A percentile compares a stretch with the other conserved stretches of the same genome.
Evolutionary conservation across 208 protist genomes (phyloP).

Genomic region (Trypanosoma vivax): DNA sequence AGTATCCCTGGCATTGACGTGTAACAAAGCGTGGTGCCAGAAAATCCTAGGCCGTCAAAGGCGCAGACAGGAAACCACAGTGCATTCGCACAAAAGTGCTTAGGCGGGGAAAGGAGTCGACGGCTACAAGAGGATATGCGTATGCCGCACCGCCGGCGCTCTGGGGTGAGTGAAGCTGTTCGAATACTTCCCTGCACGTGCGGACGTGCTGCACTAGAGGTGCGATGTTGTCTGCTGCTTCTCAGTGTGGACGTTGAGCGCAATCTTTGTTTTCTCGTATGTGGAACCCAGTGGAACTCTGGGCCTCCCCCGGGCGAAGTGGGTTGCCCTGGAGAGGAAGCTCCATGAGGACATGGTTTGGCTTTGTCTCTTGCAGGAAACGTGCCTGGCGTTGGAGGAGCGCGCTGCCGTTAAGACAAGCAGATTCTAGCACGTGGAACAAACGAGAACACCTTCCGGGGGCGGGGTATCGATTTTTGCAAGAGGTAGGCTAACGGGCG

Average conservation of each 20-base stretch:
- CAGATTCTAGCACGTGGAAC: slow-evolving; percentile 9
- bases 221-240: not conserved
- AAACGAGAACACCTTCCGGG: slow-evolving; percentile 2
- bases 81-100: not conserved
- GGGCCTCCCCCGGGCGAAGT: too few relatives aligned
- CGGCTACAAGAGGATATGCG: slow-evolving; percentile 11
- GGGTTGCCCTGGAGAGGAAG: too few relatives aligned
- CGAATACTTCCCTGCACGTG: too few relatives aligned
- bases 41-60: not conserved
- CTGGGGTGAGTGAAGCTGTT: too few relatives aligned
- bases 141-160: not conserved
- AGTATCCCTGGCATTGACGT: not conserved
- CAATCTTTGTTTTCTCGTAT: not conserved
- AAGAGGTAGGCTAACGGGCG: not conserved
- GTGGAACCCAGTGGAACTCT: too few relatives aligned
- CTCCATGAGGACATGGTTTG: too few relatives aligned
- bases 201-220: not conserved
- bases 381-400: too few relatives aligned
- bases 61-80: slow-evolving; percentile 2
- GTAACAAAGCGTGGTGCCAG: slow-evolving; percentile 5
- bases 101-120: not conserved
- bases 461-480: slow-evolving; percentile 10
- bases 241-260: not conserved
- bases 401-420: slow-evolving; percentile 1
- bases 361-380: too few relatives aligned